These are phyloP conservation scores for Tagetes patula DNA, from an alignment of 129 eudicot species.

Conservation along the genomic window DNA sequence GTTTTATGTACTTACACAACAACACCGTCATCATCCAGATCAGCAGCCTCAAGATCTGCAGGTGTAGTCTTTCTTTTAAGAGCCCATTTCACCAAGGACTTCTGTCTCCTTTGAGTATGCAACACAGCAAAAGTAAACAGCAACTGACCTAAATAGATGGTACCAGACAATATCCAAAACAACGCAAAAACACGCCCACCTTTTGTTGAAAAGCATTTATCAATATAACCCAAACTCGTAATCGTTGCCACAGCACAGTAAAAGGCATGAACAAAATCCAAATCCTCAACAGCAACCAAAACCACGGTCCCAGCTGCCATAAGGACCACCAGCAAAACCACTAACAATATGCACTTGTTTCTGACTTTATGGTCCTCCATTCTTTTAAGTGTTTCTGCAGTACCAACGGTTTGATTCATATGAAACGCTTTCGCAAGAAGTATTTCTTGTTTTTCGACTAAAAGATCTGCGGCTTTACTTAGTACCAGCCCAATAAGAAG, in stretches of 20 bases:
- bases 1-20: slow-evolving; percentile 59
- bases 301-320: slow-evolving; percentile 64
- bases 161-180: slow-evolving; percentile 81
- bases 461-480: slow-evolving; percentile 81
- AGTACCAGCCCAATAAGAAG: slow-evolving; percentile 62
- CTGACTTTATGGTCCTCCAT: slow-evolving; percentile 56
- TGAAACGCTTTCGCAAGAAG: slow-evolving; percentile 70
- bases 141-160: slow-evolving; percentile 79
- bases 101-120: slow-evolving; percentile 65
- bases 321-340: slow-evolving; percentile 53
- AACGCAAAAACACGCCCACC: slow-evolving; percentile 89
- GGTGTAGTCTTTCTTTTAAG: slow-evolving; percentile 72
- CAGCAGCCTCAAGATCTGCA: slow-evolving; percentile 85
- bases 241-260: slow-evolving; percentile 85
- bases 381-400: slow-evolving; percentile 52
- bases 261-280: slow-evolving; percentile 68
- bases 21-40: slow-evolving; percentile 73
- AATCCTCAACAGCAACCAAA: slow-evolving; percentile 58
- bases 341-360: slow-evolving; percentile 63
- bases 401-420: slow-evolving; percentile 51
- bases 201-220: slow-evolving; percentile 78
- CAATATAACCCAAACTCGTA: slow-evolving; percentile 89
- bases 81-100: slow-evolving; percentile 55
- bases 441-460: slow-evolving; percentile 79
- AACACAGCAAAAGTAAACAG: slow-evolving; percentile 73